Evolutionary conservation across 2,329 filamentous ascomycete genomes (phyloP).

Genomic region (Calonectria hongkongensis): DNA sequence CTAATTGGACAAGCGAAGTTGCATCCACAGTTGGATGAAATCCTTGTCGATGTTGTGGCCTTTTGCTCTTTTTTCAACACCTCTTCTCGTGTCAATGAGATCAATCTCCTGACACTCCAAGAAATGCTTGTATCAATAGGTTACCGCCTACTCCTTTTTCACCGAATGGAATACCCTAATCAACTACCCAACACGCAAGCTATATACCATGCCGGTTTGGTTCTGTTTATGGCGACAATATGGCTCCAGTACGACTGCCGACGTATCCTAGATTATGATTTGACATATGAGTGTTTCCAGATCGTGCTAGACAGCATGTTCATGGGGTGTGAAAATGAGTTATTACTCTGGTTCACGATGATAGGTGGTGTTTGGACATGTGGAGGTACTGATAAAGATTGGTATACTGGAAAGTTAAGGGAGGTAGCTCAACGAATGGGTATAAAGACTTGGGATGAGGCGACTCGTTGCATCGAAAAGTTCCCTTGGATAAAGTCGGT

Average conservation of each 20-base stretch:
- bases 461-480: background rate
- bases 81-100: background rate
- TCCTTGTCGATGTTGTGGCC: slow-evolving; percentile 22
- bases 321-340: slow-evolving; percentile 1
- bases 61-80: slow-evolving; percentile 11
- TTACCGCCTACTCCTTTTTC: slow-evolving; percentile 33
- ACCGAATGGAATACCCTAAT: slow-evolving; percentile 10
- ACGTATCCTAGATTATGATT: slow-evolving; percentile 31
- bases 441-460: slow-evolving; percentile 39
- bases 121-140: slow-evolving; percentile 39
- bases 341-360: slow-evolving; percentile 38
- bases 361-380: slow-evolving; percentile 41
- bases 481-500: slow-evolving; percentile 43
- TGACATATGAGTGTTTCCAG: slow-evolving; percentile 17
- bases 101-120: slow-evolving; percentile 13
- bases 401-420: slow-evolving; percentile 23
- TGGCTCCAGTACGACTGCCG: slow-evolving; percentile 35
- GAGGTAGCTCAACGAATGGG: background rate
- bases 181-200: slow-evolving; percentile 1
- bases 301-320: slow-evolving; percentile 6
- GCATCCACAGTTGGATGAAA: slow-evolving; percentile 1
- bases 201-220: slow-evolving; percentile 37
- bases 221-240: slow-evolving; percentile 33
- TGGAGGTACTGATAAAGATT: slow-evolving; percentile 17
- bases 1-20: background rate